Percentiles rank a stretch among this genome's conserved stretches.
phyloP scores from a whole-genome alignment of 2,329 filamentous ascomycete genomes.

The Paraconiothyrium brasiliense region DNA sequence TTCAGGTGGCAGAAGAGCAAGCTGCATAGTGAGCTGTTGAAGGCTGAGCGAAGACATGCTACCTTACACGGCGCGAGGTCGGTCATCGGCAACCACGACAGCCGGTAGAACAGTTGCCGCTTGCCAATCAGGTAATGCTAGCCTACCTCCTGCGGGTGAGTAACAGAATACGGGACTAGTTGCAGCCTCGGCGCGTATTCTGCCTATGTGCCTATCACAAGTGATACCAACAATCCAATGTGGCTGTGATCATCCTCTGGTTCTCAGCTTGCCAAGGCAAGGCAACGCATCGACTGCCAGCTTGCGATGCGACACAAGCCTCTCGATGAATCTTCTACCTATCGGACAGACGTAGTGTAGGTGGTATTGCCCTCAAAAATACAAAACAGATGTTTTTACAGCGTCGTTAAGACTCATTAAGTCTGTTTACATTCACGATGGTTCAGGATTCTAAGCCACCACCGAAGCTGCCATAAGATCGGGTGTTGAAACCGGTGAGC shows the following conservation, averaged over 20 bases:
- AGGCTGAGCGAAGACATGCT: too few species aligned
- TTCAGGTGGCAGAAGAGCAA: too few species aligned
- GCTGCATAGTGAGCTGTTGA: too few species aligned
- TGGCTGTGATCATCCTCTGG: not conserved
- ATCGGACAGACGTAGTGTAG: not conserved
- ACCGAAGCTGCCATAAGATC: not conserved
- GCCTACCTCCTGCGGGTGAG: not conserved
- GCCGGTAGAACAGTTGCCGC: too few species aligned
- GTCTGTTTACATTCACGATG: not conserved
- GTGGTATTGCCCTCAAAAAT: not conserved
- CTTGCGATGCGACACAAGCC: not conserved
- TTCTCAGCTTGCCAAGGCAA: not conserved
- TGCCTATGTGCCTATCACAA: not conserved
- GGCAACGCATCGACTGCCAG: conserved; percentile 1
- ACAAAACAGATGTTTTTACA: not conserved
- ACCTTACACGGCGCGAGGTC: too few species aligned
- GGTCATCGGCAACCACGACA: too few species aligned
- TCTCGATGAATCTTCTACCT: not conserved
- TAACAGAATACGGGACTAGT: not conserved
- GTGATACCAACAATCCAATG: not conserved
- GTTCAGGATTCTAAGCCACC: not conserved
- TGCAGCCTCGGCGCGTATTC: conserved; percentile 1
- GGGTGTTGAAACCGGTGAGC: conserved; percentile 1
- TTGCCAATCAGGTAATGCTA: not conserved
- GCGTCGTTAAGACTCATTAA: not conserved